A percentile compares a stretch with the other conserved stretches of the same genome.
These are phyloP conservation scores for Cenococcum geophilum DNA, from an alignment of 495 filamentous ascomycete species.

Conservation along the genomic window DNA sequence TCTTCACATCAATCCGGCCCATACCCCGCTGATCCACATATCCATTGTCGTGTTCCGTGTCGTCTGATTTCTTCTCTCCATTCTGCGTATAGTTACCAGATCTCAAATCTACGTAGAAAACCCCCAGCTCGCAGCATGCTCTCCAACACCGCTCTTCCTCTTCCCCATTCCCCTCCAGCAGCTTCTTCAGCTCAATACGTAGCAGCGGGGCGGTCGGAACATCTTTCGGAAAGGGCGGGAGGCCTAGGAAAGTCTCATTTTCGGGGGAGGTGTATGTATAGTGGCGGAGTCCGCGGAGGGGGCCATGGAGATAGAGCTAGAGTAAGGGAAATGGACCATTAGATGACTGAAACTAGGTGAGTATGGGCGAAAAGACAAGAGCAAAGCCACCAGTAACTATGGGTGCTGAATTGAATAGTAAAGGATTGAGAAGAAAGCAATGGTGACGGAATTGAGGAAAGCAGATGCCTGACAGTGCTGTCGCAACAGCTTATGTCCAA, in stretches of 20 bases:
- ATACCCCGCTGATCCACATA: background rate
- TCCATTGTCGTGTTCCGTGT: too few relatives aligned
- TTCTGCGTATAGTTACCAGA: slow-evolving; percentile 29
- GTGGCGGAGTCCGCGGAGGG: background rate
- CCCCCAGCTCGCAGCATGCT: slow-evolving; percentile 51
- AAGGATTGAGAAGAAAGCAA: too few relatives aligned
- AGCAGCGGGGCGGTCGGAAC: slow-evolving; percentile 53
- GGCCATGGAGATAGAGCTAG: background rate
- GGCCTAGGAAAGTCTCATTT: background rate
- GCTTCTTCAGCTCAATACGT: slow-evolving; percentile 47
- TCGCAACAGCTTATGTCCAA: too few relatives aligned
- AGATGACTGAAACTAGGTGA: too few relatives aligned
- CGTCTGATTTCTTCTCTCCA: too few relatives aligned
- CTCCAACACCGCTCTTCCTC: slow-evolving; percentile 46
- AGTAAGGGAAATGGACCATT: too few relatives aligned
- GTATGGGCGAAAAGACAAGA: too few relatives aligned
- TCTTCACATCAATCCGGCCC: background rate
- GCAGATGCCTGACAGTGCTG: too few relatives aligned
- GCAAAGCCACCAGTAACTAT: too few relatives aligned
- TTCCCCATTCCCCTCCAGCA: slow-evolving; percentile 39
- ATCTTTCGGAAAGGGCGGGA: slow-evolving; percentile 50
- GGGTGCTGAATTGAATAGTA: too few relatives aligned
- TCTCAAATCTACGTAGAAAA: slow-evolving; percentile 57
- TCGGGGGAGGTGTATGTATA: background rate
- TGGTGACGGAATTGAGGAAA: too few relatives aligned